These are phyloP conservation scores for Aspergillus nomiae DNA, from an alignment of 2,329 filamentous ascomycete genomes.

Conservation along the genomic window DNA sequence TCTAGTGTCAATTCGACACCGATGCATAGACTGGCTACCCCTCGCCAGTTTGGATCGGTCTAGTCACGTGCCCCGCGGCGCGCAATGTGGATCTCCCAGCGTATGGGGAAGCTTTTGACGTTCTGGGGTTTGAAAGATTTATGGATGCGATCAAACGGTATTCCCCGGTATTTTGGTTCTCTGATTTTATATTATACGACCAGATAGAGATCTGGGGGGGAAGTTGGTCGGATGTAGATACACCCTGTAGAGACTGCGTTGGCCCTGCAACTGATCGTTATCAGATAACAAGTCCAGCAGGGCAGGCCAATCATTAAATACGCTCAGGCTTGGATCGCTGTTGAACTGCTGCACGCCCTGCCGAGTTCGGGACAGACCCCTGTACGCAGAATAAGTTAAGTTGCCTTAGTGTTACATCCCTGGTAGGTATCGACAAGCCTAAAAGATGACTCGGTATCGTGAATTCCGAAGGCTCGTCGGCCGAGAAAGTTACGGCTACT, in stretches of 20 bases:
- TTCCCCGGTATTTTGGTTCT: not conserved
- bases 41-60: not conserved
- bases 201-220: not conserved
- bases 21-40: not conserved
- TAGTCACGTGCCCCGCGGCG: not conserved
- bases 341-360: not conserved
- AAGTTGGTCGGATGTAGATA: not conserved
- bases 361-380: not conserved
- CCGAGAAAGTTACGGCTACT: not conserved
- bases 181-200: not conserved
- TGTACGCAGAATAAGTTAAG: not conserved
- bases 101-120: not conserved
- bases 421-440: not conserved
- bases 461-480: not conserved
- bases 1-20: not conserved
- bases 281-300: not conserved
- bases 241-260: not conserved
- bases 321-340: not conserved
- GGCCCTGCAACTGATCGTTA: slow-evolving; percentile 1
- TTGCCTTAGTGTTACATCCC: not conserved
- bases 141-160: too few species aligned
- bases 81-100: not conserved
- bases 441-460: not conserved
- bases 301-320: not conserved
- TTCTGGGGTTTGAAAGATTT: too few species aligned